A percentile compares a stretch with the other conserved stretches of the same genome.
Evolutionary conservation across 139 green algal species (phyloP).

Genomic region (Monoraphidium neglectum): DNA sequence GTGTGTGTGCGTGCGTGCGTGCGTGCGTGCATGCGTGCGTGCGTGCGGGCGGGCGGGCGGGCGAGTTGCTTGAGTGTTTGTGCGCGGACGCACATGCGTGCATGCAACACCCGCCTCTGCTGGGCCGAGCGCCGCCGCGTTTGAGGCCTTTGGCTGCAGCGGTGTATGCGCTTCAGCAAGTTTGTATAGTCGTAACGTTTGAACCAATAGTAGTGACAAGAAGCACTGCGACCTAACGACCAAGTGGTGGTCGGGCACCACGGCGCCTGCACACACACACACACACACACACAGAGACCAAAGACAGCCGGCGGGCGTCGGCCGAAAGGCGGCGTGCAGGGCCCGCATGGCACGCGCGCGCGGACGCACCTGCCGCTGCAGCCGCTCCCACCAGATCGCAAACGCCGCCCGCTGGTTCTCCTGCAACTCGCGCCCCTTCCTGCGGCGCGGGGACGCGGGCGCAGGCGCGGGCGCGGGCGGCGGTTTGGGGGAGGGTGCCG

Average conservation of each 20-base stretch:
- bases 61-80: not conserved
- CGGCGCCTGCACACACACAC: not conserved
- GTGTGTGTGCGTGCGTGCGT: too few relatives aligned
- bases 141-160: not conserved
- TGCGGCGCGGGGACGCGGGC: too few relatives aligned
- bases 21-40: too few relatives aligned
- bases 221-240: not conserved
- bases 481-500: not conserved
- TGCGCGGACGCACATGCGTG: not conserved
- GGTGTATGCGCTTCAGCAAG: too few relatives aligned
- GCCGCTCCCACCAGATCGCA: conserved; percentile 82
- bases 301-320: too few relatives aligned
- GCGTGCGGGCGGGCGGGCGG: too few relatives aligned
- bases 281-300: not conserved
- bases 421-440: conserved; percentile 47
- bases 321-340: too few relatives aligned
- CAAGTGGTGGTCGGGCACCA: not conserved
- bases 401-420: conserved; percentile 54
- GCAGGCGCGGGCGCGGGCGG: too few relatives aligned
- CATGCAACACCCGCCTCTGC: not conserved
- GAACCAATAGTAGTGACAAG: too few relatives aligned
- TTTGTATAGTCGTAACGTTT: too few relatives aligned
- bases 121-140: not conserved
- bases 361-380: conserved; percentile 64
- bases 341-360: not conserved